Conservation (phyloP, 805 yeast genomes). For the Kodamaea hsintzibuensis region DNA sequence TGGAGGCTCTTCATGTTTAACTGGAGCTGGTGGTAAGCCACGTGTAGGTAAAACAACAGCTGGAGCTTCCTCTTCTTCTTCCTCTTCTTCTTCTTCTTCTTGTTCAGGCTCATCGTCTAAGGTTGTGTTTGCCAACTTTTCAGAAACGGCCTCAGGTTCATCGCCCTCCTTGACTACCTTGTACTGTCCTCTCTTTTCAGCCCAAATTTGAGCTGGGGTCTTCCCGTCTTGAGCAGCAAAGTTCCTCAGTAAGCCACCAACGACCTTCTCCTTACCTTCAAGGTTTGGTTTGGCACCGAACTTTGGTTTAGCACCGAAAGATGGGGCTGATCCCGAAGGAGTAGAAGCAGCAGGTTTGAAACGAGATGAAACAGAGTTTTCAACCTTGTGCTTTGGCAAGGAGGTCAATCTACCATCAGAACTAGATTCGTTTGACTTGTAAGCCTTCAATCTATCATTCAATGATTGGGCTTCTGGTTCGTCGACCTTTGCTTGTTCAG, state of each 20-base stretch:
- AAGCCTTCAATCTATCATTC: slow-evolving; percentile 45
- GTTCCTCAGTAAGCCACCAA: slow-evolving; percentile 60
- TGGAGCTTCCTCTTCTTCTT: slow-evolving; percentile 45
- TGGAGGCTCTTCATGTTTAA: slow-evolving; percentile 34
- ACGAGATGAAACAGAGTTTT: slow-evolving; percentile 51
- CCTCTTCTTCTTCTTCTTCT: slow-evolving; percentile 43
- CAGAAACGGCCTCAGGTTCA: slow-evolving; percentile 15
- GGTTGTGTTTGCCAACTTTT: slow-evolving; percentile 15
- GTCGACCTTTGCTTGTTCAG: slow-evolving; percentile 35
- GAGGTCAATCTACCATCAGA: slow-evolving; percentile 55
- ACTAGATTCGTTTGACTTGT: slow-evolving; percentile 29
- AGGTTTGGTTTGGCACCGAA: slow-evolving; percentile 29
- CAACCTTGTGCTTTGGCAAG: slow-evolving; percentile 62
- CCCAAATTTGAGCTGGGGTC: slow-evolving; percentile 96
- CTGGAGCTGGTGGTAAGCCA: slow-evolving; percentile 17
- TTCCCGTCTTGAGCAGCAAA: slow-evolving; percentile 74
- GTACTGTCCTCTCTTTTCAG: slow-evolving; percentile 78
- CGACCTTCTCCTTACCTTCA: slow-evolving; percentile 42
- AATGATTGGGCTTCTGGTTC: slow-evolving; percentile 47
- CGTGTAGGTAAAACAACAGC: slow-evolving; percentile 25
- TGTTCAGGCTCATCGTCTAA: slow-evolving; percentile 14
- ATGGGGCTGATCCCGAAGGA: slow-evolving; percentile 21
- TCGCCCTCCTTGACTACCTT: slow-evolving; percentile 48
- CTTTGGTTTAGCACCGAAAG: slow-evolving; percentile 38
- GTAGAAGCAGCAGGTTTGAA: slow-evolving; percentile 35